A percentile compares a stretch with the other conserved stretches of the same genome.
Evolutionary conservation across 1,139 yeast genomes (phyloP).

Genomic region (Taphrina communis): DNA sequence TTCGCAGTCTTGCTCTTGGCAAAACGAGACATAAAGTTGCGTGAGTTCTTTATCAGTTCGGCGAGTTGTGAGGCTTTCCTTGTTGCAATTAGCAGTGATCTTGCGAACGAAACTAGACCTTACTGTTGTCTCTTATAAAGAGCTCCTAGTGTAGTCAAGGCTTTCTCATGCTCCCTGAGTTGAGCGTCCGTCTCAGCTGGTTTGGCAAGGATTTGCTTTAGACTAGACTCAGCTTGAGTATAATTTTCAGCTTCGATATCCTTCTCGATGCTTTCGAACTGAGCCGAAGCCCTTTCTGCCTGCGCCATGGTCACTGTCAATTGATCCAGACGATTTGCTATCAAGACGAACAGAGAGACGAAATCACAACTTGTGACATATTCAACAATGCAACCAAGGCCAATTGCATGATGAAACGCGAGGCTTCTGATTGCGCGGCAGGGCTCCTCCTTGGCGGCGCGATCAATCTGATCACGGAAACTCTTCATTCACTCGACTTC

Average conservation of each 20-base stretch:
- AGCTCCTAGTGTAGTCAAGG: slow-evolving; percentile 52
- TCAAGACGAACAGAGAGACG: no score
- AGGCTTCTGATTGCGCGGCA: not conserved
- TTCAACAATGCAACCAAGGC: not conserved
- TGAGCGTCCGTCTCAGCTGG: slow-evolving; percentile 50
- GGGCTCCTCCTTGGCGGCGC: not conserved
- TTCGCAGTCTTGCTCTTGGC: slow-evolving; percentile 97
- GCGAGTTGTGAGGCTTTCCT: slow-evolving; percentile 58
- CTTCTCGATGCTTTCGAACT: slow-evolving; percentile 2
- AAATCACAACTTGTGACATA: no score
- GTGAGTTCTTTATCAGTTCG: slow-evolving; percentile 69
- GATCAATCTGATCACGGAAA: not conserved
- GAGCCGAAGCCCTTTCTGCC: not conserved
- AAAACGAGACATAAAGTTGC: slow-evolving; percentile 69
- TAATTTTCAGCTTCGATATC: slow-evolving; percentile 21
- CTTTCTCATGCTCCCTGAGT: slow-evolving; percentile 53
- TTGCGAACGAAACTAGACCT: slow-evolving; percentile 17
- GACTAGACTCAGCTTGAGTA: slow-evolving; percentile 28
- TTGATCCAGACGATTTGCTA: no score
- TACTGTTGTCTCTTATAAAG: slow-evolving; percentile 50
- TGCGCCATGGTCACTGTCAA: no score
- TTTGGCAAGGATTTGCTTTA: slow-evolving; percentile 15
- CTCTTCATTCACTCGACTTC: no score
- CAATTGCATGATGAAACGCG: slow-evolving; percentile 7
- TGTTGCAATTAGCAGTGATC: slow-evolving; percentile 9